Percentiles rank a stretch among this genome's conserved stretches.
phyloP scores from a whole-genome alignment of 768 basidiomycete genomes.

The Hemileccinum rubropunctum region DNA sequence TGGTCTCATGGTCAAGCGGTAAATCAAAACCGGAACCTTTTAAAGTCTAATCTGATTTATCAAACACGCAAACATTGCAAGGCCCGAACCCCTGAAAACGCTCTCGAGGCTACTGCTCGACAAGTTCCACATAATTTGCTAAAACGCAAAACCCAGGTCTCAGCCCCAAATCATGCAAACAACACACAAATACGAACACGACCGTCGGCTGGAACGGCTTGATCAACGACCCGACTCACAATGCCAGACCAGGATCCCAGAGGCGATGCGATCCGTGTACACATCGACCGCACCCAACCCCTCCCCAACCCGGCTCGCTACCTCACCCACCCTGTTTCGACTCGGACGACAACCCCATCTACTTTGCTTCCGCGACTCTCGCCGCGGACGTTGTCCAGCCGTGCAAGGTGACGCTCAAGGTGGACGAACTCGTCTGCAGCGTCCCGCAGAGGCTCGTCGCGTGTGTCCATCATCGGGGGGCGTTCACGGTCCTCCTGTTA shows the following conservation, averaged over 20 bases:
- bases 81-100: no score
- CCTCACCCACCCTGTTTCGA: conserved; percentile 9
- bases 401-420: conserved; percentile 6
- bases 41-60: no score
- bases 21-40: no score
- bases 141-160: no score
- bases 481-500: conserved; percentile 6
- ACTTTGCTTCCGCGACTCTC: not conserved
- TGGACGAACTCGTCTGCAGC: not conserved
- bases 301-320: conserved; percentile 1
- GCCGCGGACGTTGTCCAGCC: not conserved
- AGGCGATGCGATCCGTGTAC: not conserved
- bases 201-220: no score
- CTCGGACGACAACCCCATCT: not conserved
- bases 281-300: conserved; percentile 1
- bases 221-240: no score
- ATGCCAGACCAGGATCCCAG: not conserved
- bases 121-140: no score
- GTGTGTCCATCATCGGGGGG: not conserved
- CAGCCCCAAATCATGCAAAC: no score
- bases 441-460: not conserved
- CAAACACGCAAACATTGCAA: no score
- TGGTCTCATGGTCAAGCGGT: no score
- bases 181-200: no score
- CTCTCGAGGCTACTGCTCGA: no score